These are phyloP conservation scores for Passiflora organensis DNA, from an alignment of 345 rosid species.

Conservation along the genomic window DNA sequence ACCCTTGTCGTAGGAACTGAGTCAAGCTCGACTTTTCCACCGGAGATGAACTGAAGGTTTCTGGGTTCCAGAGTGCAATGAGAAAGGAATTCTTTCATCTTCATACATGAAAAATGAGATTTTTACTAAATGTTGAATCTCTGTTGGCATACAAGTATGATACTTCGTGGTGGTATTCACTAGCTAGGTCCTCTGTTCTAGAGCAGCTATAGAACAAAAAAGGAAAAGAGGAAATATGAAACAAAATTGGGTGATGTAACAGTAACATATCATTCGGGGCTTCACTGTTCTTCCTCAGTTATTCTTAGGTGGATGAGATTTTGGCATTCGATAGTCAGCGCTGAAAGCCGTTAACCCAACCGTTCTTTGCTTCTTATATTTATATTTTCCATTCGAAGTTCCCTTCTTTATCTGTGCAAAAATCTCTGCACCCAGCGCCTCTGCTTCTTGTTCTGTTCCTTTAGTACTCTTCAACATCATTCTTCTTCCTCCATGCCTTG, in stretches of 20 bases:
- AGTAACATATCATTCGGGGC: constrained; percentile 1
- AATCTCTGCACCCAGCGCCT: constrained; percentile 18
- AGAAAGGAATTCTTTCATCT: no score
- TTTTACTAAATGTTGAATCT: not conserved
- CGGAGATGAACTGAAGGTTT: no score
- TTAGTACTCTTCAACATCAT: constrained; percentile 15
- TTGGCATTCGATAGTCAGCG: constrained; percentile 50
- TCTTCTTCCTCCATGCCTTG: constrained; percentile 24
- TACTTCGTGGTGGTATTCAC: not conserved
- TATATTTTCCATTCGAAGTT: not conserved
- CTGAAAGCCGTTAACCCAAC: constrained; percentile 41
- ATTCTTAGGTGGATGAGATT: constrained; percentile 48
- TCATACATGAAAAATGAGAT: not conserved
- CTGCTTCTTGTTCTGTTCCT: constrained; percentile 13
- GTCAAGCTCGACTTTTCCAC: no score
- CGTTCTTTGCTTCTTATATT: constrained; percentile 13
- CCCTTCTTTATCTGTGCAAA: constrained; percentile 15
- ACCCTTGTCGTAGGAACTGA: no score
- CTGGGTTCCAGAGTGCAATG: no score
- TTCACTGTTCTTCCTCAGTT: constrained; percentile 32
- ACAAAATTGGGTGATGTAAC: constrained; percentile 15
- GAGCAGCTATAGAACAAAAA: not conserved
- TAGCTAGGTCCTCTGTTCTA: not conserved
- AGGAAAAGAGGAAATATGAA: not conserved
- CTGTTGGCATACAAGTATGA: not conserved